Conservation (phyloP, 2,329 filamentous ascomycete species). For the Teratosphaeria viscida region DNA sequence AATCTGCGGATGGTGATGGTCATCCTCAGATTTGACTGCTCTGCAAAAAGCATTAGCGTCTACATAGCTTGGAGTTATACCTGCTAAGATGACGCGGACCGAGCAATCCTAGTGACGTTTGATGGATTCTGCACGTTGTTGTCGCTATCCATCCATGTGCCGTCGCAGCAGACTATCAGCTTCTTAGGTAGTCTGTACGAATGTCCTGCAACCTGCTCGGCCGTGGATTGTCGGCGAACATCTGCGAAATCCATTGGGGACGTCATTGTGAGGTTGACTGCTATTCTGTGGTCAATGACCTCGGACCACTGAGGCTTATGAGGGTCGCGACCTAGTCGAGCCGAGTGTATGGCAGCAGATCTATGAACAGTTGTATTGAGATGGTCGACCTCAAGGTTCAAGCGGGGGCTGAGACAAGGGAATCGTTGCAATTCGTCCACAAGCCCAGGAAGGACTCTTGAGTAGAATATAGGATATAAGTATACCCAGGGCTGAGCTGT, state of each 20-base stretch:
- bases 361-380: too few species aligned
- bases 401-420: too few species aligned
- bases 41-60: slow-evolving; percentile 3
- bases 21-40: slow-evolving; percentile 25
- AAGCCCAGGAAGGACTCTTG: too few species aligned
- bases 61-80: neutral
- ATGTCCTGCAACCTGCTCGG: neutral
- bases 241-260: neutral
- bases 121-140: slow-evolving; percentile 24
- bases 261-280: neutral
- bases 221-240: neutral
- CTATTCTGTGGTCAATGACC: neutral
- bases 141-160: slow-evolving; percentile 27
- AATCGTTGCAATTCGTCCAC: too few species aligned
- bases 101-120: slow-evolving; percentile 27
- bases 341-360: too few species aligned
- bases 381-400: too few species aligned
- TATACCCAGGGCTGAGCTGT: neutral
- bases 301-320: neutral
- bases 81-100: neutral
- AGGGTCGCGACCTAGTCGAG: neutral
- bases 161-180: slow-evolving; percentile 18
- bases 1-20: slow-evolving; percentile 26
- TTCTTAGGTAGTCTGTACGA: slow-evolving; percentile 10
- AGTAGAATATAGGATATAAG: neutral